Evolutionary conservation across 108 stramenopile genomes (phyloP).

Genomic region (Conticribra weissflogii): DNA sequence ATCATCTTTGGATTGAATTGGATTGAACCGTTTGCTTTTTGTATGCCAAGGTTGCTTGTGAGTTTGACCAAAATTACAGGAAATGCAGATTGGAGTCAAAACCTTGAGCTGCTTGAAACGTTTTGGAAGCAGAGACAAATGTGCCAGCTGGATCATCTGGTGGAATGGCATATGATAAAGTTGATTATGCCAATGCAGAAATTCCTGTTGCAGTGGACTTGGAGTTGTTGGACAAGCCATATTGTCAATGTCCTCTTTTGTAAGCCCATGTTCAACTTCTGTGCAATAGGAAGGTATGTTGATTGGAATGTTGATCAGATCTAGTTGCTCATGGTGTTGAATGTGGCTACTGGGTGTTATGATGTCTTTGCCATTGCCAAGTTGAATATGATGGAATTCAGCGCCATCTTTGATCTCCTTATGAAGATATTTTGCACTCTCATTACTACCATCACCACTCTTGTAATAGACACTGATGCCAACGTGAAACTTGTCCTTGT

Average conservation of each 20-base stretch:
- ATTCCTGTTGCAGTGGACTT: constrained; percentile 22
- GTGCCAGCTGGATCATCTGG: constrained; percentile 16
- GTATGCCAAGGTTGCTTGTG: constrained; percentile 18
- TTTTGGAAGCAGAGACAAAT: constrained; percentile 16
- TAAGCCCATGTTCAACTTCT: constrained; percentile 6
- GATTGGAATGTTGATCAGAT: constrained; percentile 11
- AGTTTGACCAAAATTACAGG: constrained; percentile 23
- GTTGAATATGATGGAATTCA: background rate
- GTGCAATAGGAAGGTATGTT: background rate
- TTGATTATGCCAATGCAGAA: constrained; percentile 20
- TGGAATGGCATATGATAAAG: constrained; percentile 30
- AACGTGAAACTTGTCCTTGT: background rate
- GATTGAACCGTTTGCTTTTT: constrained; percentile 7
- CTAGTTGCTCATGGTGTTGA: constrained; percentile 7
- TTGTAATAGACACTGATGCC: constrained; percentile 20
- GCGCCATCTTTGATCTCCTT: background rate
- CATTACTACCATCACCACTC: constrained; percentile 8
- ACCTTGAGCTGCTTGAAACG: constrained; percentile 7
- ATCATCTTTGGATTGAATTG: background rate
- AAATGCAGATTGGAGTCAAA: constrained; percentile 18
- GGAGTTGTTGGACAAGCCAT: constrained; percentile 8
- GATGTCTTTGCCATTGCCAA: background rate
- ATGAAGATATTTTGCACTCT: background rate
- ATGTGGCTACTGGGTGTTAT: background rate
- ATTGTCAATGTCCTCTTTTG: background rate